Evolutionary conservation across 2,329 filamentous ascomycete genomes (phyloP).

Genomic region (Pseudocercospora eumusae): DNA sequence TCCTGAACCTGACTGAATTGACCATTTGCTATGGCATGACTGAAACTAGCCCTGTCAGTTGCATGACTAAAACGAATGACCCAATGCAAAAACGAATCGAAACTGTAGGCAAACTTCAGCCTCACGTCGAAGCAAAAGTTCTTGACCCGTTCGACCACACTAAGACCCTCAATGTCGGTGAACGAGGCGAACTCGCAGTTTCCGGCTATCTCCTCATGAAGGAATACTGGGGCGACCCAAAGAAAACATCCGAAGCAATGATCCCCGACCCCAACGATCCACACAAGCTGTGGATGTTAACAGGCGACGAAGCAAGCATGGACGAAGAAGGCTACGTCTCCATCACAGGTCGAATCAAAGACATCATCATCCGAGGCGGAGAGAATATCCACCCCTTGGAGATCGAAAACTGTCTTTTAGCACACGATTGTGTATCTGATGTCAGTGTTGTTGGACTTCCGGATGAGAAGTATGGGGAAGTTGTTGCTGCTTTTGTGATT

Average conservation of each 20-base stretch:
- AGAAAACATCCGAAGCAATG: slow-evolving; percentile 68
- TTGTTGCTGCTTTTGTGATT: slow-evolving; percentile 81
- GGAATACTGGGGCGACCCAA: slow-evolving; percentile 79
- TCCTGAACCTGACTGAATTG: slow-evolving; percentile 74
- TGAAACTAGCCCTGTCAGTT: slow-evolving; percentile 73
- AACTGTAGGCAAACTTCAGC: slow-evolving; percentile 77
- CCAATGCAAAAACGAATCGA: slow-evolving; percentile 70
- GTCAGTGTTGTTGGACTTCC: slow-evolving; percentile 81
- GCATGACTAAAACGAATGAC: slow-evolving; percentile 80
- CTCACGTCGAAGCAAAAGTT: slow-evolving; percentile 77
- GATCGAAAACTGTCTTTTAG: slow-evolving; percentile 83
- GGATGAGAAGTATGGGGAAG: slow-evolving; percentile 81
- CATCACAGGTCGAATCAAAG: slow-evolving; percentile 91
- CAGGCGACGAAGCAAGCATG: slow-evolving; percentile 88
- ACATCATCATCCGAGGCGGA: slow-evolving; percentile 90
- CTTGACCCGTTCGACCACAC: slow-evolving; percentile 67
- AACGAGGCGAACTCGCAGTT: slow-evolving; percentile 78
- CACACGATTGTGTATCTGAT: slow-evolving; percentile 69
- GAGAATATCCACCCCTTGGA: slow-evolving; percentile 96
- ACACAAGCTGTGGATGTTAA: slow-evolving; percentile 78
- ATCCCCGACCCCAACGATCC: slow-evolving; percentile 58
- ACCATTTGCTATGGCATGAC: slow-evolving; percentile 98
- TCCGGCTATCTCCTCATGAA: slow-evolving; percentile 88
- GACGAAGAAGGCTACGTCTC: slow-evolving; percentile 78
- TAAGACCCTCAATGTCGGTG: slow-evolving; percentile 62